phyloP scores from a whole-genome alignment of 257 asterid genomes.

The Ocimum tenuiflorum region DNA sequence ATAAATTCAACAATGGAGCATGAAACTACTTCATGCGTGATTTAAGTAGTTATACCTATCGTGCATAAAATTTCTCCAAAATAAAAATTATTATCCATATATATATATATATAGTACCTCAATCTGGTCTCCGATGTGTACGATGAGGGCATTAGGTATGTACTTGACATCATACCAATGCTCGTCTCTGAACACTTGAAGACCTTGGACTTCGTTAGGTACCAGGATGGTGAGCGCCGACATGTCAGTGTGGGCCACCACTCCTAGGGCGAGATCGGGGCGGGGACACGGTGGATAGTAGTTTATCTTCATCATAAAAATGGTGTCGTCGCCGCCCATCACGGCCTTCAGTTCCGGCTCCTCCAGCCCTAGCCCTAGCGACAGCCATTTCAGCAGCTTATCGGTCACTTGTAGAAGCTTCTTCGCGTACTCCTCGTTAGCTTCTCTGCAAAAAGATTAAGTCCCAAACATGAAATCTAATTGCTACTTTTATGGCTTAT shows the following conservation, averaged over 20 bases:
- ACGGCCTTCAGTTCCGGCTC: constrained; percentile 43
- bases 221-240: constrained; percentile 60
- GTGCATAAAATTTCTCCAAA: too few species aligned
- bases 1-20: too few species aligned
- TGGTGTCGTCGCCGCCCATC: constrained; percentile 52
- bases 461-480: too few species aligned
- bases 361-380: constrained; percentile 58
- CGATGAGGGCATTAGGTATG: constrained; percentile 70
- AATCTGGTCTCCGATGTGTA: constrained; percentile 84
- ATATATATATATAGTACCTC: constrained; percentile 44
- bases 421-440: constrained; percentile 49
- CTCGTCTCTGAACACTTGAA: constrained; percentile 61
- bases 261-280: constrained; percentile 83
- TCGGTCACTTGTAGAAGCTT: constrained; percentile 42
- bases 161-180: constrained; percentile 75
- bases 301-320: constrained; percentile 60
- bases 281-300: constrained; percentile 90
- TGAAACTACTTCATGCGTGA: too few species aligned
- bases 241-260: constrained; percentile 89
- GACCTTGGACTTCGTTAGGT: constrained; percentile 80
- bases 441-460: constrained; percentile 33
- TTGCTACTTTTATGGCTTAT: too few species aligned
- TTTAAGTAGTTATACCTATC: too few species aligned
- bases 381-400: constrained; percentile 39
- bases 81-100: too few species aligned